Base-by-base conservation (phyloP, 2,329 filamentous ascomycete species). In the Trichoderma sp. region DNA sequence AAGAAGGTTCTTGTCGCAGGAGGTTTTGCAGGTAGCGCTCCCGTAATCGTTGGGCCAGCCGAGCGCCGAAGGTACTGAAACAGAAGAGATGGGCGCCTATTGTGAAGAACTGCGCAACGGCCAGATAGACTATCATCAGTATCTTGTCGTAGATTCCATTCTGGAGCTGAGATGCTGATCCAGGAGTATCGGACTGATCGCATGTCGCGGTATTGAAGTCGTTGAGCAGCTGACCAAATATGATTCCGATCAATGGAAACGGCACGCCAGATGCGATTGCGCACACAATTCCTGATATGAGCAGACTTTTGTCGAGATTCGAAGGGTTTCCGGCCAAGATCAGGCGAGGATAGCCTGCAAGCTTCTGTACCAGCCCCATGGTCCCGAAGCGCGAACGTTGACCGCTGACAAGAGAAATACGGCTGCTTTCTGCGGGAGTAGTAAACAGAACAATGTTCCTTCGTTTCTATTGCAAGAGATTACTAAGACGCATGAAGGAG, bases 11-110 rank as follows among this genome's bases (percentile, higher is more conserved):
- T 68, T 88, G 84, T 47, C 79, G 76, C 6, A 88, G 75, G n/a
- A 88, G 72, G 39, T 79, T 81, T 30, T 78, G 75, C 24, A 88
- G 76, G 68, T 88, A 88, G 21, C 73, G 77, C 66, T 85, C 82
- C 39, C 86, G 82, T 39, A 88, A 74, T 26, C 85, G 78, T 69
- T 85, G 83, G 24, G 83, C 82, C 6, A 89, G 76, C 1, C 85
- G 81, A 69, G 84, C 83, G 45, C 85, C 84, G 64, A 79, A 77
- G 65, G 88, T 74, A 65, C 78, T 84, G 85, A 85, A 88, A 71
- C 82, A 88, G 14, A 81, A 76, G n/a, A 84, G 78, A 70, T 88
- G 82, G 56, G 79, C 73, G 72, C 88, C 89, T 65, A 88, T 85
- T 59, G 82, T 74, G 51, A 81, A 78, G 66, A 89, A 87, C 62